phyloP scores from a whole-genome alignment of 768 basidiomycete species.

The Rhizopogon roseolus region DNA sequence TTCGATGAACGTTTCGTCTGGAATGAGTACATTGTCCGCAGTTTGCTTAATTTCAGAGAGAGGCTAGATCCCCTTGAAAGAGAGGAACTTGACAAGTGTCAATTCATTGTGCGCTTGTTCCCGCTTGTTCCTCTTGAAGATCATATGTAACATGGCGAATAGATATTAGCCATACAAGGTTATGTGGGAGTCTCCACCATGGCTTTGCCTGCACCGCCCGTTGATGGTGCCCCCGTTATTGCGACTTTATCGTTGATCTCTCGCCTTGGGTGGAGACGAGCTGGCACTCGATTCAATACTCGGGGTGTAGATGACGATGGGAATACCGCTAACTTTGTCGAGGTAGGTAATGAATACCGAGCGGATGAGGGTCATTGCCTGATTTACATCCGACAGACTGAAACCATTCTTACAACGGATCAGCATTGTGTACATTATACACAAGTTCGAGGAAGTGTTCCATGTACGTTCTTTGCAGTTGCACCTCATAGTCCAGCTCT shows the following conservation, averaged over 20 bases:
- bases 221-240: conserved; percentile 64
- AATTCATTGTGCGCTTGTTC: conserved; percentile 66
- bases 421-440: conserved; percentile 88
- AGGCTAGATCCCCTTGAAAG: conserved; percentile 67
- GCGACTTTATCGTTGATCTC: conserved; percentile 81
- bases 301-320: conserved; percentile 95
- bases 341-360: conserved; percentile 43
- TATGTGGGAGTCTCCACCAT: conserved; percentile 83
- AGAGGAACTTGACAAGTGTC: conserved; percentile 72
- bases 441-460: conserved; percentile 93
- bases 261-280: conserved; percentile 88
- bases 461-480: conserved; percentile 54
- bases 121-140: conserved; percentile 6
- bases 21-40: conserved; percentile 89
- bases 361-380: conserved; percentile 10
- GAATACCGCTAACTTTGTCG: conserved; percentile 93
- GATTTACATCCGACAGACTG: conserved; percentile 51
- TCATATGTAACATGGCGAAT: conserved; percentile 7
- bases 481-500: neutral
- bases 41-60: conserved; percentile 84
- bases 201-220: conserved; percentile 70
- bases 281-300: conserved; percentile 96
- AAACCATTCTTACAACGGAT: conserved; percentile 83
- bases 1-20: conserved; percentile 90
- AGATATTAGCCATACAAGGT: conserved; percentile 93